Base-by-base conservation (phyloP, 495 filamentous ascomycete genomes). In the Neurospora cerealis region DNA sequence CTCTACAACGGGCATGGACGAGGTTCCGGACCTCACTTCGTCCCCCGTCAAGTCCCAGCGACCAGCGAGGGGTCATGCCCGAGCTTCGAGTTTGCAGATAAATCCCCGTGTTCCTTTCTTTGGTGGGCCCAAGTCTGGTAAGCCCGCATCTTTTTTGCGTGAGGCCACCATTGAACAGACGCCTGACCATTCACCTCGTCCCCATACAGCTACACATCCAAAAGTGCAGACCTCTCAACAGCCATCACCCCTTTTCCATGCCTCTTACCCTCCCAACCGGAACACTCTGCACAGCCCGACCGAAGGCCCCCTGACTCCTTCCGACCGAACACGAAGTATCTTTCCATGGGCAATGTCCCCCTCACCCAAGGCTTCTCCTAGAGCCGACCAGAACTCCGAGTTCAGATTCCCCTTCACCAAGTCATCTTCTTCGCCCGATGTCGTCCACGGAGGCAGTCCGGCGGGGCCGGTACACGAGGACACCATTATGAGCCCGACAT, bases 41-140 rank as follows among this genome's bases (percentile, higher is more conserved):
- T 39, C 69, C 5, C 73, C 79, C 48, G 42, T 42, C 36, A 80
- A 78, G 73, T 79, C 87, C n/a, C 85, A 85, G 71, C 84, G 88
- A 69, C 86, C 89, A 32, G 72, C 73, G 36, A 88, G 88, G 77
- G 87, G 89, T 3, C 94, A 97, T 87, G 90, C 87, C 28, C 88
- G 94, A 62, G 94, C 94, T 71, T 90, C 93, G 5, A 97, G 94
- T 84, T 83, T 97, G 72, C 94, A 97, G 79, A 89, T 94, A 72
- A 76, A 89, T 38, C 89, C 93, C 8, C 86, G 87, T 69, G 86
- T 88, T 75, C 73, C 72, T 32, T 76, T 70, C n/a, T 54, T 81
- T 11, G 76, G 71, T 66, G 81, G 81, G 71, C 79, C 79, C 13
- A 75, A 79, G 24, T 81, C 79, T 62, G 80, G 80, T 79, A 70